Evolutionary conservation across 345 rosid species (phyloP).

Genomic region (Reutealis trisperma): DNA sequence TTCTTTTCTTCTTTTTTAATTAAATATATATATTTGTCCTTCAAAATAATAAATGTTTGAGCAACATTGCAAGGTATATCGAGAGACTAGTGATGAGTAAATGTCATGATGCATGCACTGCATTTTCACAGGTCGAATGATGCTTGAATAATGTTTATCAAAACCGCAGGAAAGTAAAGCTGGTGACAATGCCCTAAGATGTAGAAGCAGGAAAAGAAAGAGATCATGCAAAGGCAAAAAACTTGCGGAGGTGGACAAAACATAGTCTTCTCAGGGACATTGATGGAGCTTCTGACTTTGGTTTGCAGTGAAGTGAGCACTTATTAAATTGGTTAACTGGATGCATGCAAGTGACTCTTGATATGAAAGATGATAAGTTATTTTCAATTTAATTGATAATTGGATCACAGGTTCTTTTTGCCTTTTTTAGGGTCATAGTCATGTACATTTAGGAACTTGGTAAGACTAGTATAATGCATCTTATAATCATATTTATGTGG

Average conservation of each 20-base stretch:
- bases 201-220: conserved; percentile 49
- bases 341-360: neutral
- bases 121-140: neutral
- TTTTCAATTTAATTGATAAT: neutral
- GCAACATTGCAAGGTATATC: no score
- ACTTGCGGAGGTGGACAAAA: neutral
- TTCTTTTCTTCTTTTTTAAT: no score
- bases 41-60: no score
- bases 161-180: conserved; percentile 42
- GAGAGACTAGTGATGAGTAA: no score
- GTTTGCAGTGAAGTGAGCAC: neutral
- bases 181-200: conserved; percentile 24
- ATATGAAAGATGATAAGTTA: neutral
- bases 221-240: conserved; percentile 35
- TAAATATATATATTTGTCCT: no score
- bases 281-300: neutral
- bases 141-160: neutral
- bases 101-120: no score
- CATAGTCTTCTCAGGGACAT: neutral
- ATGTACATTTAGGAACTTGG: neutral
- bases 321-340: neutral
- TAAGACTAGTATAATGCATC: no score
- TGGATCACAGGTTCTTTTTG: no score
- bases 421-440: neutral
- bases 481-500: no score